Conservation (phyloP, 495 filamentous ascomycete species). For the Apiosordaria backusii region DNA sequence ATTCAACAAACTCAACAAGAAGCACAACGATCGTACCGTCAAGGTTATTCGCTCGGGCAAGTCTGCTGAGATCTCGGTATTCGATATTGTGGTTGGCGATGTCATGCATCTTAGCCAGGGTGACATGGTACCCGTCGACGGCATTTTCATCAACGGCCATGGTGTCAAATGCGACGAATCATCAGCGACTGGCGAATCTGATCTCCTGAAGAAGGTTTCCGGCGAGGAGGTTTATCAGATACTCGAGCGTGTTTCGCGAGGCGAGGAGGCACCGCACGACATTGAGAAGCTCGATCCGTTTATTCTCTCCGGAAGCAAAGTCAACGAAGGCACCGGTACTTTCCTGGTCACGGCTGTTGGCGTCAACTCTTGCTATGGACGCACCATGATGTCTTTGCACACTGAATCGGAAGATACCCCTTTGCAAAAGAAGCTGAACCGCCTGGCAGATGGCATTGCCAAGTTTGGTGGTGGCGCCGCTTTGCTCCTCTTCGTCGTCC, state of each 20-base stretch:
- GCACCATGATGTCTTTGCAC: constrained; percentile 89
- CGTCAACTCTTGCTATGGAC: constrained; percentile 81
- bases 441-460: constrained; percentile 84
- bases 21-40: constrained; percentile 76
- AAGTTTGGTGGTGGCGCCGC: constrained; percentile 84
- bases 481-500: constrained; percentile 76
- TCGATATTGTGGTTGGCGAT: constrained; percentile 69
- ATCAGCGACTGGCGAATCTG: constrained; percentile 80
- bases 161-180: constrained; percentile 79
- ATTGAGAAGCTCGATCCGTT: constrained; percentile 85
- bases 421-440: constrained; percentile 85
- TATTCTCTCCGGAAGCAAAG: constrained; percentile 87
- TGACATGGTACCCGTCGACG: constrained; percentile 72
- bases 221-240: constrained; percentile 75
- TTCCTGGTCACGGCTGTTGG: constrained; percentile 86
- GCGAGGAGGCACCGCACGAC: constrained; percentile 46
- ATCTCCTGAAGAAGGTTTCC: constrained; percentile 67
- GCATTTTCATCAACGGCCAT: constrained; percentile 67
- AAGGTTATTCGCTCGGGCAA: constrained; percentile 77
- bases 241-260: constrained; percentile 56
- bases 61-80: constrained; percentile 65
- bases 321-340: constrained; percentile 85
- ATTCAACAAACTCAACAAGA: constrained; percentile 72
- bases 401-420: constrained; percentile 89
- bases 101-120: constrained; percentile 70